These are phyloP conservation scores for Talaromyces sp. DNA, from an alignment of 2,329 filamentous ascomycete species.

Conservation along the genomic window DNA sequence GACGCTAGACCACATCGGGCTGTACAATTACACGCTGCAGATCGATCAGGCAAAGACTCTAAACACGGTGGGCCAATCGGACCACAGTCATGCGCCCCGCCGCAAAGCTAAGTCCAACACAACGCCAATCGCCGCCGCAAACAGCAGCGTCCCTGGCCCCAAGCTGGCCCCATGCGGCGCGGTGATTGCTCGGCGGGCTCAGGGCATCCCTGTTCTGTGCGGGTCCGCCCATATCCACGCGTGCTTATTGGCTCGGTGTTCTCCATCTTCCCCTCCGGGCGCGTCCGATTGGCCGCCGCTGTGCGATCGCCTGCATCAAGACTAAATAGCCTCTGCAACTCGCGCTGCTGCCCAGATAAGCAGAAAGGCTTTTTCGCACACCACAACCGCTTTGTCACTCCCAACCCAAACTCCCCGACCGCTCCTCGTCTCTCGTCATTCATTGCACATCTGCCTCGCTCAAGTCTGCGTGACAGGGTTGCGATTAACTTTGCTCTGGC, in stretches of 20 bases:
- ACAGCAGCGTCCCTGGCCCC: slow-evolving; percentile 2
- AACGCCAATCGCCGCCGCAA: slow-evolving; percentile 10
- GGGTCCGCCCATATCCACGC: background rate
- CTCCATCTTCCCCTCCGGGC: background rate
- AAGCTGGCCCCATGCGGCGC: too few relatives aligned
- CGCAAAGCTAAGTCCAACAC: background rate
- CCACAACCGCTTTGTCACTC: too few relatives aligned
- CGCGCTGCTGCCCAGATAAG: background rate
- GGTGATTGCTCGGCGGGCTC: background rate
- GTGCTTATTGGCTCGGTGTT: background rate
- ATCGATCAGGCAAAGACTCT: background rate
- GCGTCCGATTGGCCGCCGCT: background rate
- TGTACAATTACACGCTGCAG: background rate
- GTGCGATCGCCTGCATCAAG: background rate
- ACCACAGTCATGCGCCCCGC: background rate
- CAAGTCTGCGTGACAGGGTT: background rate
- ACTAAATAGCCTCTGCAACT: background rate
- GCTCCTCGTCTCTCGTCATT: background rate
- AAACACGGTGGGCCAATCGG: background rate
- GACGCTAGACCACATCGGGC: background rate
- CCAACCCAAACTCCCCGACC: background rate
- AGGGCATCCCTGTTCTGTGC: background rate
- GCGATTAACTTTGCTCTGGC: background rate
- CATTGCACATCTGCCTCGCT: background rate
- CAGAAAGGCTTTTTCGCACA: background rate